These are phyloP conservation scores for Blastosporella zonata DNA, from an alignment of 1,284 basidiomycete genomes.

Conservation along the genomic window DNA sequence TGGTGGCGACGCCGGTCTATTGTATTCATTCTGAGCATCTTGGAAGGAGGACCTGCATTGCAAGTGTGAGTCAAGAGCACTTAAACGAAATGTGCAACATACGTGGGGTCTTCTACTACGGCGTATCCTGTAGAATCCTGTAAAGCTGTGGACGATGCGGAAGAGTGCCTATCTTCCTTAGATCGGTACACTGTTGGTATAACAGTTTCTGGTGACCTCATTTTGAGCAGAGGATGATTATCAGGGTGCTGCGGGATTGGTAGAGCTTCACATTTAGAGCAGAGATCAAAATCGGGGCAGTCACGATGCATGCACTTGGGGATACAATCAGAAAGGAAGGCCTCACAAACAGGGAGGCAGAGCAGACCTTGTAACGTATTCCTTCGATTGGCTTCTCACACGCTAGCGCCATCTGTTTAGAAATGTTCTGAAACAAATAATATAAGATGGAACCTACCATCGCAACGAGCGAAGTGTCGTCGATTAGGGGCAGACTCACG, in stretches of 20 bases:
- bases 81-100: background rate
- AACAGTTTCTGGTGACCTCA: constrained; percentile 50
- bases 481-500: constrained; percentile 17
- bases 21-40: too few species aligned
- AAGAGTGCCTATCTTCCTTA: background rate
- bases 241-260: constrained; percentile 76
- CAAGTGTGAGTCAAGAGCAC: too few species aligned
- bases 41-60: too few species aligned
- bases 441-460: constrained; percentile 34
- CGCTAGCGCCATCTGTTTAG: constrained; percentile 23
- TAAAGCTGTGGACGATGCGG: background rate
- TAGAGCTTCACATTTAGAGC: constrained; percentile 75
- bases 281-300: constrained; percentile 85
- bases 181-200: constrained; percentile 50
- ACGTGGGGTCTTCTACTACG: background rate
- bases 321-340: constrained; percentile 12
- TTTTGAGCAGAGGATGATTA: constrained; percentile 79
- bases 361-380: constrained; percentile 64
- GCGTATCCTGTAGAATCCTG: background rate
- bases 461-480: constrained; percentile 51
- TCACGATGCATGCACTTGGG: constrained; percentile 75
- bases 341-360: background rate
- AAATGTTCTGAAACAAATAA: background rate
- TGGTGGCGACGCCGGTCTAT: too few species aligned
- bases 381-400: constrained; percentile 61